Evolutionary conservation across 1,139 yeast genomes (phyloP), one percentile per base, ranked within the genome.

Genomic region (Taphrina betulina): DNA sequence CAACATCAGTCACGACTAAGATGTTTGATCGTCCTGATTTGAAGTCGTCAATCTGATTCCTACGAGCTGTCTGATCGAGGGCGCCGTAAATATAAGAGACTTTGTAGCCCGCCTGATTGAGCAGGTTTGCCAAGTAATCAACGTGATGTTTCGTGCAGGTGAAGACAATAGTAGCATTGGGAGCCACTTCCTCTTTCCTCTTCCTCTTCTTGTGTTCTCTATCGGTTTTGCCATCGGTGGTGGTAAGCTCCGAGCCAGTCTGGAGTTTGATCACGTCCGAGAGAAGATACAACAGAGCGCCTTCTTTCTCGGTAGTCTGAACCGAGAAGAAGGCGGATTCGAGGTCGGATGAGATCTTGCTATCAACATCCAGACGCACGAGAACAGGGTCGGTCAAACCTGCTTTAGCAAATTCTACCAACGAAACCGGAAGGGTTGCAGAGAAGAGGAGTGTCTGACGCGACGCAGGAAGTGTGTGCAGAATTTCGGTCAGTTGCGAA

Each of bases 121-220:
- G 73, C 58, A 92, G 69, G 5, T 74, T 75, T 1, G 94, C 76
- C 50, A 92, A 75, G 67, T 89, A 94, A 70, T 92, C 99, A 26
- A 92, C 98, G 71, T 92, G 98, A 72, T 92, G 98, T 71, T 90
- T 85, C 0, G 99, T 92, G 42, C 98, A 98, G 4, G 88, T 96
- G 65, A 92, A 94, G 2, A 94, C 78, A 65, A 94, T 88, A 0
- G 98, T 94, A 2, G 97, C 87, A 61, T 80, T 74, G 56, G 83
- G 82, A 1, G 95, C 83, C 1, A 96, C 96, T 58, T 90, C 72
- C 58, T 82, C 89, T 63, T 83, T 85, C 0, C 95, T 95, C 1
- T 83, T 79, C 5, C 95, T 65, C 57, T 66, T 74, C 60, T 75
- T 74, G 57, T 69, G 68, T 58, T 72, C 70, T 53, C 68, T 68